Evolutionary conservation across 2,329 filamentous ascomycete genomes (phyloP).

Genomic region (Verticillium klebahnii): DNA sequence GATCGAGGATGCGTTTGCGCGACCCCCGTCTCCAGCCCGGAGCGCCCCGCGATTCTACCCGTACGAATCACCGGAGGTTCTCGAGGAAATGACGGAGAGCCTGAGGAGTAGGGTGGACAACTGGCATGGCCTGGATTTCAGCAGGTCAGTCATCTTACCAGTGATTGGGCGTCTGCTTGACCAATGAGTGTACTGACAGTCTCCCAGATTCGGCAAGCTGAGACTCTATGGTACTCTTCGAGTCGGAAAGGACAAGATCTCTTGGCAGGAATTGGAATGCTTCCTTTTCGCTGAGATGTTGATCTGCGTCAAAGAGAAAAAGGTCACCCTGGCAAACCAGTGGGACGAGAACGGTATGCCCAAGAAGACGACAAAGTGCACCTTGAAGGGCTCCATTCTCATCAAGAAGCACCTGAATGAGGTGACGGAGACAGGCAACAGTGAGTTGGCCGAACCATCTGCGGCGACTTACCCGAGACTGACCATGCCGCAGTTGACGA

Average conservation of each 20-base stretch:
- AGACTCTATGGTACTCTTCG: constrained; percentile 83
- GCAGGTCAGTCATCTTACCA: constrained; percentile 46
- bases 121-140: constrained; percentile 95
- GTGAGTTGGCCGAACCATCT: constrained; percentile 21
- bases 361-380: constrained; percentile 70
- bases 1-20: constrained; percentile 49
- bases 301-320: constrained; percentile 99
- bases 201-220: constrained; percentile 76
- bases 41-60: constrained; percentile 59
- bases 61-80: constrained; percentile 69
- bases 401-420: constrained; percentile 98
- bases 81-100: constrained; percentile 83
- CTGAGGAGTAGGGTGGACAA: constrained; percentile 88
- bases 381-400: constrained; percentile 92
- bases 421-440: constrained; percentile 64
- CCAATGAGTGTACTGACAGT: constrained; percentile 20
- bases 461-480: constrained; percentile 7
- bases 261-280: constrained; percentile 97
- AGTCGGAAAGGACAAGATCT: constrained; percentile 92
- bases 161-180: not conserved
- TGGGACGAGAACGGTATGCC: constrained; percentile 60
- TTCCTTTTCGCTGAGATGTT: constrained; percentile 98
- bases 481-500: constrained; percentile 51
- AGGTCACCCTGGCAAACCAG: constrained; percentile 53
- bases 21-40: constrained; percentile 55